These are phyloP conservation scores for Remersonia thermophila DNA, from an alignment of 2,329 filamentous ascomycete genomes.

Conservation along the genomic window DNA sequence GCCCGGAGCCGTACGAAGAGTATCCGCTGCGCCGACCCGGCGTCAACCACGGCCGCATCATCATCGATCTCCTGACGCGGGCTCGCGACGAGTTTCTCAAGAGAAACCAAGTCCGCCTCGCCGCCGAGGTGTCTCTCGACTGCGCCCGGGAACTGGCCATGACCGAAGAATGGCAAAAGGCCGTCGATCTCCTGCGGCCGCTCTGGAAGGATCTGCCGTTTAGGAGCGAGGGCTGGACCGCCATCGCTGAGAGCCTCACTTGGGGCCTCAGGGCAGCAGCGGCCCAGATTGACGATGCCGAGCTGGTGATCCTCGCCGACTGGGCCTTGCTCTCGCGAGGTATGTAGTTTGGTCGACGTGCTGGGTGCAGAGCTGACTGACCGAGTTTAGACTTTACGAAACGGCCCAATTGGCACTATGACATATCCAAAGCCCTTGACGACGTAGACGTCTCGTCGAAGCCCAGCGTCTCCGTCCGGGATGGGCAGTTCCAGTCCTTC, in stretches of 20 bases:
- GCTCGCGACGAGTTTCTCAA: slow-evolving; percentile 43
- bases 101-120: slow-evolving; percentile 39
- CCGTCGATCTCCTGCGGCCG: slow-evolving; percentile 40
- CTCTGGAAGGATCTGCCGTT: slow-evolving; percentile 47
- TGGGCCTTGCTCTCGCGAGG: slow-evolving; percentile 52
- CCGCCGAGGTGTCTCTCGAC: slow-evolving; percentile 45
- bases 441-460: slow-evolving; percentile 32
- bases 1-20: slow-evolving; percentile 50
- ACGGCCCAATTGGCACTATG: slow-evolving; percentile 47
- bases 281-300: slow-evolving; percentile 36
- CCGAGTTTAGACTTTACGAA: slow-evolving; percentile 37
- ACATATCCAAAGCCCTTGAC: slow-evolving; percentile 45
- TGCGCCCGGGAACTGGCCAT: slow-evolving; percentile 43
- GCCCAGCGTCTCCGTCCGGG: slow-evolving; percentile 38
- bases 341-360: slow-evolving; percentile 26
- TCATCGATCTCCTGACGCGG: slow-evolving; percentile 38
- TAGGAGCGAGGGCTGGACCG: slow-evolving; percentile 46
- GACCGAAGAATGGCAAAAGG: slow-evolving; percentile 38
- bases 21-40: slow-evolving; percentile 36
- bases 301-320: slow-evolving; percentile 48
- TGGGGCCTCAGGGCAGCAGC: slow-evolving; percentile 50
- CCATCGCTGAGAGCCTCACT: slow-evolving; percentile 46
- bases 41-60: slow-evolving; percentile 42
- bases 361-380: slow-evolving; percentile 4
- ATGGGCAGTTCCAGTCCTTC: slow-evolving; percentile 26